Evolutionary conservation across 345 rosid species (phyloP), one percentile per base, ranked within the genome.

Genomic region (Citrus maxima): DNA sequence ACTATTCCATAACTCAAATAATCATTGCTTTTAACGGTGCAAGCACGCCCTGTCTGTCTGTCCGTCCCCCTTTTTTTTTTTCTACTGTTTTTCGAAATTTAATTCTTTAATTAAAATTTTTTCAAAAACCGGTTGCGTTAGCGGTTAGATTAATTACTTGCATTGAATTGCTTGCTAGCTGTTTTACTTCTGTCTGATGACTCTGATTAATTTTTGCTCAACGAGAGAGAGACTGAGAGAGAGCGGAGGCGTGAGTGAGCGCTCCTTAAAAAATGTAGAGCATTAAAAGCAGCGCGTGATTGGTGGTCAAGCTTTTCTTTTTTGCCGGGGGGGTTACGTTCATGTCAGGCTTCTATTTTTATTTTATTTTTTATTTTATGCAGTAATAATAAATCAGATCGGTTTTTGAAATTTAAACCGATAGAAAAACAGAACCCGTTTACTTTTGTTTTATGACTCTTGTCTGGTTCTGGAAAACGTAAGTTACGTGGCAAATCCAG

Each of bases 241-340:
- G 51, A 0, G 16, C 16, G 3, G 4, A 10, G 16, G 51, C 51
- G 4, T 8, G 16, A 42, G 16, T 12, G 51, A 42, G 51, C 13
- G 10, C 0, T 4, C 12, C 49, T 5, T 5, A 7, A 51, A 16
- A 42, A 42, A 12, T 12, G 51, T 42, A 6, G 30, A 25, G 72
- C 82, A 77, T 69, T 67, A 75, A 83, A 84, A 64, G 76, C 38
- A 65, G 79, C 56, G 87, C 88, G 86, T 84, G 86, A 88, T 86
- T 84, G 77, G 82, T 42, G 87, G 80, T 51, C 18, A 37, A 19
- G 22, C 68, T 46, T 42, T 66, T 73, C 24, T 16, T 72, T 1
- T 46, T 19, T 46, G 81, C 79, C 67, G 65, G 74, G 9, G 2
- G 40, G 40, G 13, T 21, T 1, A 5, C 58, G 5, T 19, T 54